phyloP scores from a whole-genome alignment of 306 rosid genomes.

The Canavalia gladiata region DNA sequence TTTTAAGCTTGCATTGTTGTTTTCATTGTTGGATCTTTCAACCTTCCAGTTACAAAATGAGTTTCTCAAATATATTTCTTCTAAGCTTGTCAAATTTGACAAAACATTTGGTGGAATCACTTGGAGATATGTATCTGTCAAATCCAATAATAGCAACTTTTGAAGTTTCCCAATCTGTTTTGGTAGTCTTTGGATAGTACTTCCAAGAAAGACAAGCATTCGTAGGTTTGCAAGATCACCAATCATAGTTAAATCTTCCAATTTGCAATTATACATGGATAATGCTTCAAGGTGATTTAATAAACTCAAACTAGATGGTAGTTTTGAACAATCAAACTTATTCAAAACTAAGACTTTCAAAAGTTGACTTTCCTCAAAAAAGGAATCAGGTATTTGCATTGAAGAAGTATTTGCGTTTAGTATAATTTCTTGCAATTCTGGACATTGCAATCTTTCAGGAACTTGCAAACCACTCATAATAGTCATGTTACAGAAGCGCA shows the following conservation, averaged over 20 bases:
- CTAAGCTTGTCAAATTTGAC: neutral
- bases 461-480: neutral
- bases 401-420: neutral
- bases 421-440: neutral
- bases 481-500: neutral
- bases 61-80: conserved; percentile 27
- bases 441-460: neutral
- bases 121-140: neutral
- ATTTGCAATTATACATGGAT: neutral
- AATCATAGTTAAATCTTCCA: neutral
- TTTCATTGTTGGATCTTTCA: neutral
- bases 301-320: neutral
- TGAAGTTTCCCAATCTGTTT: neutral
- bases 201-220: neutral
- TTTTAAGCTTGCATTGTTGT: conserved; percentile 9
- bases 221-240: neutral
- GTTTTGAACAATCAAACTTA: neutral
- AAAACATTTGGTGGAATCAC: conserved; percentile 3
- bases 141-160: conserved; percentile 16
- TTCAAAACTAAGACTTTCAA: neutral
- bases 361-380: conserved; percentile 11
- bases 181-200: neutral
- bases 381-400: neutral
- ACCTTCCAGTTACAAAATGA: conserved; percentile 3
- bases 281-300: conserved; percentile 10